These are phyloP conservation scores for Haplosporangium gracile DNA, from an alignment of 192 early-diverging fungal species.

Conservation along the genomic window DNA sequence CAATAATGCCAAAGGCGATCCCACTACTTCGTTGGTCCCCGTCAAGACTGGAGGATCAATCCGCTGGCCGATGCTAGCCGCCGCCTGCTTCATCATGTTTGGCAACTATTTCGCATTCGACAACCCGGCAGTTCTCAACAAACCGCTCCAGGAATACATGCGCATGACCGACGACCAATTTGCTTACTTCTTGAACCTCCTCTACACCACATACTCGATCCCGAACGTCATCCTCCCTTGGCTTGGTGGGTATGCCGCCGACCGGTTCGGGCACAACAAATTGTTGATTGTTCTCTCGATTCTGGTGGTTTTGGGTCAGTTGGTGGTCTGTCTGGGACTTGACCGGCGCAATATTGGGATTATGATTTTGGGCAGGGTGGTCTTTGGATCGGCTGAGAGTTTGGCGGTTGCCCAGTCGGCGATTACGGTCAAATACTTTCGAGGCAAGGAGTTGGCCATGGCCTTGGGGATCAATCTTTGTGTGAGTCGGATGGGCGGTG, in stretches of 20 bases:
- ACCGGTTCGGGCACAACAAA: conserved; percentile 57
- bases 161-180: conserved; percentile 41
- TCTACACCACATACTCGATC: conserved; percentile 70
- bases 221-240: conserved; percentile 74
- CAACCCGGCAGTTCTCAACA: conserved; percentile 61
- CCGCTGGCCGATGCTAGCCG: conserved; percentile 35
- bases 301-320: conserved; percentile 57
- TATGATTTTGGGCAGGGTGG: conserved; percentile 57
- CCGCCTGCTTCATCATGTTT: conserved; percentile 59
- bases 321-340: conserved; percentile 64
- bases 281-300: conserved; percentile 57
- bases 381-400: conserved; percentile 72
- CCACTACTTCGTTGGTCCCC: neutral
- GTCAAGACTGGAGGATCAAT: neutral
- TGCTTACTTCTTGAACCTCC: conserved; percentile 66
- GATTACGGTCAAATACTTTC: conserved; percentile 71
- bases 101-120: conserved; percentile 64
- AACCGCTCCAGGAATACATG: conserved; percentile 60
- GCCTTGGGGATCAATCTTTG: conserved; percentile 63
- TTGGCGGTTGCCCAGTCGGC: conserved; percentile 59
- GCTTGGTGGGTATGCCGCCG: conserved; percentile 64
- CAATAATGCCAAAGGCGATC: neutral
- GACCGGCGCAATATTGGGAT: conserved; percentile 8
- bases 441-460: conserved; percentile 67
- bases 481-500: conserved; percentile 60